Evolutionary conservation across 2,329 filamentous ascomycete species (phyloP), one percentile per base, ranked within the genome.

Genomic region (Scedosporium dehoogii): DNA sequence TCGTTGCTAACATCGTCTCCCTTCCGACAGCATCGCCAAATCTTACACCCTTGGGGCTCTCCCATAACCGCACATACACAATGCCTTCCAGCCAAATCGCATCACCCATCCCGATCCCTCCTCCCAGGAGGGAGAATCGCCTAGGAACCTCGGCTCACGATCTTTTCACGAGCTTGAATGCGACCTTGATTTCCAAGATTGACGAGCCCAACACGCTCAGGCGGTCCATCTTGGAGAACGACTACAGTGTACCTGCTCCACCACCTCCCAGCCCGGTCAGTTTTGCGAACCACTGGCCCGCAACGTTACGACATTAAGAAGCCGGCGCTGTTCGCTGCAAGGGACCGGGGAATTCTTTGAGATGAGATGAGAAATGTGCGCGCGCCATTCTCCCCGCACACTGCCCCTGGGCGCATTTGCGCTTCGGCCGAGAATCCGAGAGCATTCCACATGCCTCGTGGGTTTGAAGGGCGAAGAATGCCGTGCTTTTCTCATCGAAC

Each of bases 241-340:
- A 87, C 72, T 87, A 86, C 74, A 78, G 79, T 38, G 84, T 86
- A 21, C 85, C 85, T n/a, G 84, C 85, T 14, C 82, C 85, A 48
- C 85, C 85, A 12, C 85, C 85, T 21, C 84, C 85, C 12, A 85
- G 82, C 67, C 85, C 85, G 6, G 82, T 87, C 69, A 82, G 81
- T 73, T 86, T 85, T 69, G 72, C 75, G 25, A 82, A 86, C 63
- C 78, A 81, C 70, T 85, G 83, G 82, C 75, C 79, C 61, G 71
- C 73, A 42, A 70, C 70, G 23, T 9, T 62, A 21, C 60, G 60
- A 10, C 60, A 33, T 48, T 61, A 56, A 56, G 27, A 4, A n/a
- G 2, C 9, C 5, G 44, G 23, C 23, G 23, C 18, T 27, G 23
- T 23, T 23, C 21, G 23, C 23, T 55, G 12, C 51, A 23, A 21